Evolutionary conservation across 306 rosid species (phyloP), one percentile per base, ranked within the genome.

Genomic region (Cucurbita maxima): DNA sequence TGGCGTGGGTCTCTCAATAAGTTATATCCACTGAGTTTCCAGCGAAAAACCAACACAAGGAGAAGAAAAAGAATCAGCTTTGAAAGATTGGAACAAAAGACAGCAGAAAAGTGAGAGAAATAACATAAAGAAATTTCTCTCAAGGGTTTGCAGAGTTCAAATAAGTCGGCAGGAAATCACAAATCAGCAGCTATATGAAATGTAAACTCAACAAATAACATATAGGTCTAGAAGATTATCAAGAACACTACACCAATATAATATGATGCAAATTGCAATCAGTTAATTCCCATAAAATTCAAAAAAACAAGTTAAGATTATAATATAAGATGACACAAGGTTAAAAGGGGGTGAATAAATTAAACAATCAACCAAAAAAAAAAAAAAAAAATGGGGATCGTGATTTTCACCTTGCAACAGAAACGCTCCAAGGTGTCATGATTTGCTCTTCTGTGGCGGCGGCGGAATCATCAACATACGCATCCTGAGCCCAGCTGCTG

Each of bases 1-100:
- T 84, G 92, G 61, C 86, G 96, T 25, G 98, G 98, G 76, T 91
- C 96, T 71, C 98, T 83, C 89, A 94, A 81, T 83, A 94, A 84
- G 54, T 89, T 71, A 78, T 87, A 90, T 2, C 98, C 98, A 80
- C 98, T 94, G 18, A 25, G 37, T 11, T 74, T 58, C 19, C 10
- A 25, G 45, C 40, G 30, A 16, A 73, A 45, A 55, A 12, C 16
- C 13, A 58, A 12, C 25, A 52, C 10, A 71, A n/a, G 44, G 14
- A 11, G n/a, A 48, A 48, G 8, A 22, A 19, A n/a, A 44, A 73
- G 20, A 58, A 58, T 57, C 43, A 47, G 25, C 45, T 15, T 0
- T 10, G 48, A 59, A 58, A 22, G 44, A 54, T 36, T 13, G 25
- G 10, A 19, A 66, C 8, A 20, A 20, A 54, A 51, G 34, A 40